These are phyloP conservation scores for Ceratocystis eucalypticola DNA, from an alignment of 2,329 filamentous ascomycete species.

Conservation along the genomic window DNA sequence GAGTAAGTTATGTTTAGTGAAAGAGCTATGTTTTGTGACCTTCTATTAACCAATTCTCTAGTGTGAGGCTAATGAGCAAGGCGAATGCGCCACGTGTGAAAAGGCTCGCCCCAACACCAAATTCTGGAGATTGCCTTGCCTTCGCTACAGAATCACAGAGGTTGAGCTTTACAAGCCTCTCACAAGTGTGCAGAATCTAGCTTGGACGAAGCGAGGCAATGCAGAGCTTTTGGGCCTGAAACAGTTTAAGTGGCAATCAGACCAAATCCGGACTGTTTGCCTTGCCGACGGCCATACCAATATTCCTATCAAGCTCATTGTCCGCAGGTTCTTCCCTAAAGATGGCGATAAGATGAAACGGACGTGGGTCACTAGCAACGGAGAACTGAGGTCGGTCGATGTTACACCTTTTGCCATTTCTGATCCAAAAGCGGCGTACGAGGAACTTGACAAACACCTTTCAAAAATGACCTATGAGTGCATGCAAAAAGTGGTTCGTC, in stretches of 20 bases:
- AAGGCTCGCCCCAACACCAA: conserved; percentile 36
- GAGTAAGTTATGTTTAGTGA: conserved; percentile 32
- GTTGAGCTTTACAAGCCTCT: conserved; percentile 45
- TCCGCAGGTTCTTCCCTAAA: conserved; percentile 42
- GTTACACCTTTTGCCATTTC: conserved; percentile 45
- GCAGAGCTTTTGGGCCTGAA: conserved; percentile 28
- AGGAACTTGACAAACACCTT: conserved; percentile 39
- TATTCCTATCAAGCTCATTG: conserved; percentile 35
- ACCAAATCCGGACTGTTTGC: conserved; percentile 36
- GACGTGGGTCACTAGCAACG: conserved; percentile 38
- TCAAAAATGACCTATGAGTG: conserved; percentile 34
- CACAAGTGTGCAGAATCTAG: conserved; percentile 39
- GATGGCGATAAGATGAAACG: conserved; percentile 41
- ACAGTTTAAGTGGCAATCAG: conserved; percentile 43
- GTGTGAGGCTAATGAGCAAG: conserved; percentile 40
- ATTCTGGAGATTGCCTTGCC: conserved; percentile 41
- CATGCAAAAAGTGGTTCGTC: conserved; percentile 30
- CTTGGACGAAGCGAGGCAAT: conserved; percentile 36
- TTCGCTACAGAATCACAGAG: conserved; percentile 48
- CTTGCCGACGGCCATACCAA: conserved; percentile 43
- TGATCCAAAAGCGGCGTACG: conserved; percentile 38
- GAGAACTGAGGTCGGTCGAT: conserved; percentile 31
- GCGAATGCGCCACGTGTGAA: conserved; percentile 40
- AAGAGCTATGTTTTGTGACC: conserved; percentile 6
- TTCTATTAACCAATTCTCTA: conserved; percentile 23